Percentiles rank a stretch among this genome's conserved stretches.
Evolutionary conservation across 805 yeast species (phyloP).

Genomic region (Schizosaccharomyces cryophilus): DNA sequence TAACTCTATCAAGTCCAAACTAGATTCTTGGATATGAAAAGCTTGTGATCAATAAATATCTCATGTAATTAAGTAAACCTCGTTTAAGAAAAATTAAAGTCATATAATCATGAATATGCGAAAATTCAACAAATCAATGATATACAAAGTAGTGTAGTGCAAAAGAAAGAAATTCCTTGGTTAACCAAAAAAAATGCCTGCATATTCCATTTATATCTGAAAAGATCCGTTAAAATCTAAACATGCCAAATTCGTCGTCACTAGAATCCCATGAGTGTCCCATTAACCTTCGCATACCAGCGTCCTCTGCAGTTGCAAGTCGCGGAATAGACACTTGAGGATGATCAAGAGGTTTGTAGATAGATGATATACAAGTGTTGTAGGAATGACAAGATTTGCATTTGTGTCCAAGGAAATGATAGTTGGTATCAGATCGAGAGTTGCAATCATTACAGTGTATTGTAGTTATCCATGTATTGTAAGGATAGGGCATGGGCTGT

Average conservation of each 20-base stretch:
- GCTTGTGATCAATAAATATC: no score
- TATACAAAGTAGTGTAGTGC: no score
- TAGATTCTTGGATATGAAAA: no score
- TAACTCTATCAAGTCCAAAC: no score
- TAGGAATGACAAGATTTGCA: conserved; percentile 23
- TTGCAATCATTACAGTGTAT: conserved; percentile 70
- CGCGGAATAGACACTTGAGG: neutral
- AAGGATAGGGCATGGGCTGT: conserved; percentile 61
- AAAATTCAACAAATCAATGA: no score
- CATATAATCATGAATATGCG: no score
- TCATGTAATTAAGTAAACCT: no score
- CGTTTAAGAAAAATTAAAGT: no score
- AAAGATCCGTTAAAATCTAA: neutral
- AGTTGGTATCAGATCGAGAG: conserved; percentile 48
- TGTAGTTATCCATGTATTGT: conserved; percentile 48
- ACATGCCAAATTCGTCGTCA: neutral
- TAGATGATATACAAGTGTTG: neutral
- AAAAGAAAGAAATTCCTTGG: no score
- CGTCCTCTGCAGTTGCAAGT: neutral
- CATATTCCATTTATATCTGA: no score
- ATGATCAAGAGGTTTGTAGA: neutral
- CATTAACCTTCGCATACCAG: neutral
- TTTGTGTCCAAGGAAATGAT: conserved; percentile 66
- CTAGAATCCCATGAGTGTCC: neutral
- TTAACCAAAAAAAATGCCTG: no score